Base-by-base conservation (phyloP, 208 protist genomes). In the Vickermania spadyakhi region DNA sequence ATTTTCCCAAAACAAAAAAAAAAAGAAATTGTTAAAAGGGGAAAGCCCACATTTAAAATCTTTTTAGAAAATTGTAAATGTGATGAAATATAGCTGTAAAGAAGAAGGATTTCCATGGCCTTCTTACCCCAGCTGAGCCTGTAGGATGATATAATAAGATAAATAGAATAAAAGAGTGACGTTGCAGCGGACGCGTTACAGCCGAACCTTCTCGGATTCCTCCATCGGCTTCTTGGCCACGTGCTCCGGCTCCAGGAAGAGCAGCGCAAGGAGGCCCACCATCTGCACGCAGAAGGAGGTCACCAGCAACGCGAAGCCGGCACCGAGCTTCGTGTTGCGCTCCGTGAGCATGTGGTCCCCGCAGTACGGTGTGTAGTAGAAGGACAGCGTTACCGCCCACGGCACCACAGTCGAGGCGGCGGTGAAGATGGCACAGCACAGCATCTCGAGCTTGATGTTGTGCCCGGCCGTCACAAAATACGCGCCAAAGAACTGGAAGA, bases 331-430 rank as follows among this genome's bases (percentile, higher is more conserved):
- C 49, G 62, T 73, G 41, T 72, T 4, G 22, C 41, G 18, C 18
- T 58, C 14, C 0, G 72, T 81, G 28, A 73, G 69, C 22, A 60
- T 75, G 30, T 55, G 41, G 28, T 72, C 59, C 45, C 74, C 77
- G 66, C 82, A 89, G 76, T 66, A 89, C 51, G 57, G 23, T 49
- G 62, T 77, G 71, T 79, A 59, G 67, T 89, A 81, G 45, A 85
- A 56, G 31, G 78, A 26, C 0, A 72, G 62, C n/a, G 83, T 73
- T 11, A 77, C 56, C 3, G 78, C 65, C 67, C 73, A 89, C 13
- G 78, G 78, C 36, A 86, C 76, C 13, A 56, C 59, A 18, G 68
- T 79, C 28, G 57, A 59, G 31, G 50, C 78, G 52, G 83, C 67
- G 27, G 75, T 54, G 62, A 89, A 77, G 41, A 66, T 31, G 11